Conservation (phyloP, 345 rosid species). For the Abelmoschus esculentus region DNA sequence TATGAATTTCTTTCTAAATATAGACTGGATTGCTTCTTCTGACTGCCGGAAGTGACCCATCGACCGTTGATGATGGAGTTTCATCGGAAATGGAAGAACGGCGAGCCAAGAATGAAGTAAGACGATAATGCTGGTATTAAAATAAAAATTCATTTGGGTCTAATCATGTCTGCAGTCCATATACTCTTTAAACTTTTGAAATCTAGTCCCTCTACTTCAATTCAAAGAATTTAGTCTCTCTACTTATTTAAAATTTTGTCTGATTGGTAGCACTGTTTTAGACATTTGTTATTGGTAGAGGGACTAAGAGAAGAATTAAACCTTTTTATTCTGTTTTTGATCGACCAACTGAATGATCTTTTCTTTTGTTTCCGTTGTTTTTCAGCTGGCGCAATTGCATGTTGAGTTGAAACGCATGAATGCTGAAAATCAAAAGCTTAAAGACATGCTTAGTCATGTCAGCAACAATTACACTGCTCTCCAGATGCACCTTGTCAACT, state of each 20-base stretch:
- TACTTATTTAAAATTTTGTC: too few species aligned
- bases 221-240: too few species aligned
- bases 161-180: background rate
- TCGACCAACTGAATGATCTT: too few species aligned
- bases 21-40: slow-evolving; percentile 82
- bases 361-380: background rate
- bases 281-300: too few species aligned
- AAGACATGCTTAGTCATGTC: slow-evolving; percentile 72
- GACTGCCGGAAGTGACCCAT: slow-evolving; percentile 71
- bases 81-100: slow-evolving; percentile 54
- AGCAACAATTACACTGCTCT: slow-evolving; percentile 54
- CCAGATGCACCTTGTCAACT: slow-evolving; percentile 54
- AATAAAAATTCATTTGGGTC: background rate
- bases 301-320: too few species aligned
- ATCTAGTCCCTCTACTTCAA: background rate
- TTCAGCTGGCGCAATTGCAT: slow-evolving; percentile 52
- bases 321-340: too few species aligned
- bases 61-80: slow-evolving; percentile 66
- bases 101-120: slow-evolving; percentile 57
- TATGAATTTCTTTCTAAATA: background rate
- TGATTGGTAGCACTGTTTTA: too few species aligned
- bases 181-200: background rate
- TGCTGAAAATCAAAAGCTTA: slow-evolving; percentile 62
- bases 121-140: background rate
- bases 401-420: slow-evolving; percentile 61